These are phyloP conservation scores for Ambrosia trifida DNA, from an alignment of 129 eudicot genomes.

Conservation along the genomic window DNA sequence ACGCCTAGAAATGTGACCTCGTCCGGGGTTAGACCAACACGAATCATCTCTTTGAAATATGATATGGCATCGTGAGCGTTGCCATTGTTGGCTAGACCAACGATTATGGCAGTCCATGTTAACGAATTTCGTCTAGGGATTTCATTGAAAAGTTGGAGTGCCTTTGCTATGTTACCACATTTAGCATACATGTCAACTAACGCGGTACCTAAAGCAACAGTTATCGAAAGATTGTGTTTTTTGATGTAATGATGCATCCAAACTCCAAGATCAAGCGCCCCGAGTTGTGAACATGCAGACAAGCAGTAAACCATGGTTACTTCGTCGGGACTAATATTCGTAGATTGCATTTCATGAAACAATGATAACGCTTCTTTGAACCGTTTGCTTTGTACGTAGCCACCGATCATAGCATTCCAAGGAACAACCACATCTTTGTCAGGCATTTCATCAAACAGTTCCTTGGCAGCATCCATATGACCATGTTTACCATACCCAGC, in stretches of 20 bases:
- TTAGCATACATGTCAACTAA: slow-evolving; percentile 80
- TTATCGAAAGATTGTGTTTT: slow-evolving; percentile 45
- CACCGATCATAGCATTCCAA: slow-evolving; percentile 73
- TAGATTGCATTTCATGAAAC: slow-evolving; percentile 59
- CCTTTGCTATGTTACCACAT: slow-evolving; percentile 64
- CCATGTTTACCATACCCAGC: slow-evolving; percentile 61
- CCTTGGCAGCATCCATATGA: slow-evolving; percentile 46
- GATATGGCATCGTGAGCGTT: slow-evolving; percentile 51
- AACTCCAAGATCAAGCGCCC: slow-evolving; percentile 76
- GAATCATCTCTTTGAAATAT: slow-evolving; percentile 56
- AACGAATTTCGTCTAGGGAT: slow-evolving; percentile 45
- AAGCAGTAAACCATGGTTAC: slow-evolving; percentile 68
- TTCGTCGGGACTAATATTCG: slow-evolving; percentile 51
- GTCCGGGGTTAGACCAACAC: slow-evolving; percentile 54
- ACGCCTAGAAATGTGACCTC: slow-evolving; percentile 71
- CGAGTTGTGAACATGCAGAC: slow-evolving; percentile 70
- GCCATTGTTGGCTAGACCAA: slow-evolving; percentile 73
- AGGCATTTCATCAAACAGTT: slow-evolving; percentile 58
- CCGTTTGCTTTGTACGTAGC: slow-evolving; percentile 56
- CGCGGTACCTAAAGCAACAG: slow-evolving; percentile 63
- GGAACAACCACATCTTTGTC: slow-evolving; percentile 64
- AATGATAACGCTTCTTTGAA: slow-evolving; percentile 53
- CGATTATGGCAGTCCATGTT: slow-evolving; percentile 68
- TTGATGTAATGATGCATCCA: slow-evolving; percentile 65
- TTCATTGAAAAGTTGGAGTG: slow-evolving; percentile 58